phyloP scores from a whole-genome alignment of 495 filamentous ascomycete genomes.

The Talaromyces stipitatus region DNA sequence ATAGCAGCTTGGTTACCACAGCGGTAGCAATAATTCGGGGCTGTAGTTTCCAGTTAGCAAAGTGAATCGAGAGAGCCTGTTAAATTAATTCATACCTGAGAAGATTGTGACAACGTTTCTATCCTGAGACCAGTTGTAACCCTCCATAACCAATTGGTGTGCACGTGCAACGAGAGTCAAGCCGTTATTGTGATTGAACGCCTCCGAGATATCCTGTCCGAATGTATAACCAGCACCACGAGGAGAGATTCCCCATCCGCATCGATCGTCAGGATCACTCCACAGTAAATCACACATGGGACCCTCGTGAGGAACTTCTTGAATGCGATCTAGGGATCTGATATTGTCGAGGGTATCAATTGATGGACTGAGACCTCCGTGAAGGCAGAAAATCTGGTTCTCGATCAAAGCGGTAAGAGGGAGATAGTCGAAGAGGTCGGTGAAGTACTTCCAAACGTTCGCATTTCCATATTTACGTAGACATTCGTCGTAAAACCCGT shows the following conservation, averaged over 20 bases:
- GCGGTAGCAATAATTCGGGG: slow-evolving; percentile 95
- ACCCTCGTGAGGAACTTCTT: slow-evolving; percentile 97
- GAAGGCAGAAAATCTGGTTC: slow-evolving; percentile 99
- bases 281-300: slow-evolving; percentile 98
- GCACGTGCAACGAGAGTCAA: slow-evolving; percentile 90
- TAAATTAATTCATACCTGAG: slow-evolving; percentile 56
- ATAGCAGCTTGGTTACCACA: slow-evolving; percentile 99
- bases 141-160: slow-evolving; percentile 97
- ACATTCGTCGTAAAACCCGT: slow-evolving; percentile 97
- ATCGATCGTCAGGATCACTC: slow-evolving; percentile 97
- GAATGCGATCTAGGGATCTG: slow-evolving; percentile 87
- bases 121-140: slow-evolving; percentile 97
- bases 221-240: slow-evolving; percentile 98
- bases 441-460: slow-evolving; percentile 99
- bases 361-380: slow-evolving; percentile 90
- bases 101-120: slow-evolving; percentile 98
- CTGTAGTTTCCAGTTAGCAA: slow-evolving; percentile 32
- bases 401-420: slow-evolving; percentile 97
- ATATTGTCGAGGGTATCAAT: slow-evolving; percentile 99
- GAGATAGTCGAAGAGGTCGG: slow-evolving; percentile 97
- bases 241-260: slow-evolving; percentile 96
- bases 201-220: slow-evolving; percentile 98
- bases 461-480: slow-evolving; percentile 97
- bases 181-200: slow-evolving; percentile 99
- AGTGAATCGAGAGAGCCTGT: background rate